phyloP scores from a whole-genome alignment of 805 yeast species.

The Yarrowia sp. region DNA sequence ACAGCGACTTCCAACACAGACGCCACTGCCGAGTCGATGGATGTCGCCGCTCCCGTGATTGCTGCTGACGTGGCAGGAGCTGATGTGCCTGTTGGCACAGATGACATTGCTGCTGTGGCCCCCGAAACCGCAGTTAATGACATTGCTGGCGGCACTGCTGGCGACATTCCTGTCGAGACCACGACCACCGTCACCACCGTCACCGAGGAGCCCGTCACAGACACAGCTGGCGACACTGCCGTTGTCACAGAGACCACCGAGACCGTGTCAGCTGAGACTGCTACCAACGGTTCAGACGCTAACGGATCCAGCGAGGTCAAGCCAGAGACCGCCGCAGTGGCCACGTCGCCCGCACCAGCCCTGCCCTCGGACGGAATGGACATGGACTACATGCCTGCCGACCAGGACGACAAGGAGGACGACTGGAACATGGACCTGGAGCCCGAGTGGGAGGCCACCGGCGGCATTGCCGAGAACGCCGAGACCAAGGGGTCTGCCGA shows the following conservation, averaged over 20 bases:
- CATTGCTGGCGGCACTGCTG: too few relatives aligned
- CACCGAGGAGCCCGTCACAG: background rate
- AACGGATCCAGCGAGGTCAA: background rate
- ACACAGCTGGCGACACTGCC: background rate
- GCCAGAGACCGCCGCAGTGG: background rate
- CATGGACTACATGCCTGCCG: background rate
- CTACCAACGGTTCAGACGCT: background rate
- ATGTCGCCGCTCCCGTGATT: background rate
- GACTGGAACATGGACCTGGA: conserved; percentile 24
- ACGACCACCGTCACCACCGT: background rate
- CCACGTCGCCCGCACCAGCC: background rate
- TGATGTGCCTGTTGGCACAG: background rate
- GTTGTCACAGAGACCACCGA: background rate
- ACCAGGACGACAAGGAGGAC: conserved; percentile 21
- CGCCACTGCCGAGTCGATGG: background rate
- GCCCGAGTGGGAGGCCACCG: conserved; percentile 8
- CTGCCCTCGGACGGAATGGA: background rate
- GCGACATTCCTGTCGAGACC: background rate
- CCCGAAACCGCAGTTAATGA: background rate
- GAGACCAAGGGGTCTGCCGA: background rate
- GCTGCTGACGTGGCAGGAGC: background rate
- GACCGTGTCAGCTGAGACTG: background rate
- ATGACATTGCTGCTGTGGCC: background rate
- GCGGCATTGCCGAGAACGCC: background rate
- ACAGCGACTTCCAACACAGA: background rate